phyloP scores from a whole-genome alignment of 371 early-diverging fungal genomes.

The Rhizopus stolonifer region DNA sequence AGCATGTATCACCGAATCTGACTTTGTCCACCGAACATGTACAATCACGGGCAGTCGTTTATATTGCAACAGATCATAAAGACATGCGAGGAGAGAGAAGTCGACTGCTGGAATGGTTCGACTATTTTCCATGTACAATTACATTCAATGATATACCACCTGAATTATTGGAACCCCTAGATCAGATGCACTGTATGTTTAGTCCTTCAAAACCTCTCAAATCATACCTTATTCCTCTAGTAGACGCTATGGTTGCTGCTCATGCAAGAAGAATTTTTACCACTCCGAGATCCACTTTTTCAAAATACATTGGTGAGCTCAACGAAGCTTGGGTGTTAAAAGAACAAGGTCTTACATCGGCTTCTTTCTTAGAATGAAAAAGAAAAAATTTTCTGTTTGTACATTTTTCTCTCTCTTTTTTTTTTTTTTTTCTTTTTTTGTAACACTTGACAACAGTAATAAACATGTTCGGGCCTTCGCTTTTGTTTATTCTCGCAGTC shows the following conservation, averaged over 20 bases:
- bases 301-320: conserved; percentile 41
- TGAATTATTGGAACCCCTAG: conserved; percentile 25
- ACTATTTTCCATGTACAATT: conserved; percentile 43
- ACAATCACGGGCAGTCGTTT: conserved; percentile 33
- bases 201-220: conserved; percentile 36
- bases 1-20: conserved; percentile 29
- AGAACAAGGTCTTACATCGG: conserved; percentile 22
- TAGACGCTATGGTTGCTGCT: conserved; percentile 46
- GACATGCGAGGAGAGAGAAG: conserved; percentile 31
- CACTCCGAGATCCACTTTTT: conserved; percentile 45
- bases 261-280: conserved; percentile 34
- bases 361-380: conserved; percentile 15
- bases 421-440: conserved; percentile 10
- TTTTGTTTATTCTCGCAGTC: conserved; percentile 86
- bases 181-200: conserved; percentile 26
- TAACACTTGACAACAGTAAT: background rate
- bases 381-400: conserved; percentile 2
- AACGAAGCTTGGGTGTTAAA: conserved; percentile 35
- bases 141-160: conserved; percentile 38
- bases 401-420: conserved; percentile 2
- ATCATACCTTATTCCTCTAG: conserved; percentile 42
- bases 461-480: conserved; percentile 60
- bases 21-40: conserved; percentile 9
- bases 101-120: conserved; percentile 36
- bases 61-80: conserved; percentile 45